Conservation (phyloP, 768 basidiomycete species). For the Tulasnella sp. region DNA sequence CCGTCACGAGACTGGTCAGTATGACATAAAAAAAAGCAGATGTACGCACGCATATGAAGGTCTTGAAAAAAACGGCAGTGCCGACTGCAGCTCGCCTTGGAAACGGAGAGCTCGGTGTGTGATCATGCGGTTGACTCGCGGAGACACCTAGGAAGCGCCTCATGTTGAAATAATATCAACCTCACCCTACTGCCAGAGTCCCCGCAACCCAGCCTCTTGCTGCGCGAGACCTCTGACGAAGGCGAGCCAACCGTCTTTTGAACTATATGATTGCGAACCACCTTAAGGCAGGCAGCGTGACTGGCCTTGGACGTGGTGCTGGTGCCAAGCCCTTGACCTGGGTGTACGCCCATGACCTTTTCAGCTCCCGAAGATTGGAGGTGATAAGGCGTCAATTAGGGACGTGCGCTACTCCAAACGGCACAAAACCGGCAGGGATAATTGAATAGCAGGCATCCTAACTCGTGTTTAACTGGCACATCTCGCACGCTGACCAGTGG, state of each 20-base stretch:
- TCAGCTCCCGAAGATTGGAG: neutral
- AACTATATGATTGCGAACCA: neutral
- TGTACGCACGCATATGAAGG: neutral
- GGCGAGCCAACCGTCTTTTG: neutral
- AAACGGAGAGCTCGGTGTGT: neutral
- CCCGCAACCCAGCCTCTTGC: neutral
- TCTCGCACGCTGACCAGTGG: neutral
- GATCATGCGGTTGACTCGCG: neutral
- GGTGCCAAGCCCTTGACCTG: neutral
- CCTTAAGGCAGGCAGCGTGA: neutral
- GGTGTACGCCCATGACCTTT: neutral
- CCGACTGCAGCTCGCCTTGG: neutral
- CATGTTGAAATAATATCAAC: neutral
- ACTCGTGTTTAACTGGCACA: neutral
- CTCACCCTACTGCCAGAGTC: neutral
- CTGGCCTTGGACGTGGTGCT: neutral
- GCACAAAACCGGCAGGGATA: neutral
- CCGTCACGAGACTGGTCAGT: neutral
- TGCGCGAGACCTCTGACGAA: neutral
- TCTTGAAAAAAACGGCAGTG: neutral
- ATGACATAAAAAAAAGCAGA: neutral
- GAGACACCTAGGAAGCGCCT: neutral
- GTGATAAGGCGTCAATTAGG: neutral
- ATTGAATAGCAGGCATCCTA: neutral
- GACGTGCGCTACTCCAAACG: neutral